Evolutionary conservation across 192 early-diverging fungal species (phyloP).

Genomic region (Globomyces pollinis-pini): DNA sequence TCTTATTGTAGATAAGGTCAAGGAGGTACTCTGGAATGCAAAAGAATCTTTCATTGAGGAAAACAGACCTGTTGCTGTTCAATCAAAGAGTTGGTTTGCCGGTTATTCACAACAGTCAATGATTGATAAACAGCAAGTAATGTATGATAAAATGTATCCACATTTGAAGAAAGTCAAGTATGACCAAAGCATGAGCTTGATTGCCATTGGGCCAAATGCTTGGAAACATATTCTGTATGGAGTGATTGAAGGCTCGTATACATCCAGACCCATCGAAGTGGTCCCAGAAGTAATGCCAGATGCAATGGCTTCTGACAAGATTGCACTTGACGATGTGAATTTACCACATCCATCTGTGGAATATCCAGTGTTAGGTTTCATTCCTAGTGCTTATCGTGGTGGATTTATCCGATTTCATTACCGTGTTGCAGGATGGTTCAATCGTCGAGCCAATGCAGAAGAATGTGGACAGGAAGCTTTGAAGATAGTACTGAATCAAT

Average conservation of each 20-base stretch:
- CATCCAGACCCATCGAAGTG: background rate
- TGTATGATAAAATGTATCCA: background rate
- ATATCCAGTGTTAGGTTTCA: constrained; percentile 24
- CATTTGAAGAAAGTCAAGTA: constrained; percentile 20
- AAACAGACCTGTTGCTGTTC: background rate
- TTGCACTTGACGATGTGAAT: constrained; percentile 1
- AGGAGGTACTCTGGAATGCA: constrained; percentile 27
- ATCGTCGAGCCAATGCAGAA: constrained; percentile 9
- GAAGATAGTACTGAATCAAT: constrained; percentile 15
- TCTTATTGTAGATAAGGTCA: constrained; percentile 10
- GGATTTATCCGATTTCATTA: constrained; percentile 15
- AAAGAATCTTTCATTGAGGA: constrained; percentile 17
- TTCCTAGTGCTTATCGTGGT: constrained; percentile 17
- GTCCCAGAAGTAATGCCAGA: constrained; percentile 10
- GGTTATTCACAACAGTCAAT: background rate
- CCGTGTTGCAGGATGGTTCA: constrained; percentile 33
- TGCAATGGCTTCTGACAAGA: background rate
- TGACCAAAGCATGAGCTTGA: constrained; percentile 17
- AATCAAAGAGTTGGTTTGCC: background rate
- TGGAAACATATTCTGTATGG: constrained; percentile 32
- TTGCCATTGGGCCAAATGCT: constrained; percentile 29
- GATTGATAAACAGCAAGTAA: background rate
- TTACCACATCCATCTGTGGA: constrained; percentile 14
- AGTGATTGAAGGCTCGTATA: constrained; percentile 19
- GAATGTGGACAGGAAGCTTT: constrained; percentile 24